Conservation (phyloP, 2,329 filamentous ascomycete genomes). For the Cyclaneusma minus region DNA sequence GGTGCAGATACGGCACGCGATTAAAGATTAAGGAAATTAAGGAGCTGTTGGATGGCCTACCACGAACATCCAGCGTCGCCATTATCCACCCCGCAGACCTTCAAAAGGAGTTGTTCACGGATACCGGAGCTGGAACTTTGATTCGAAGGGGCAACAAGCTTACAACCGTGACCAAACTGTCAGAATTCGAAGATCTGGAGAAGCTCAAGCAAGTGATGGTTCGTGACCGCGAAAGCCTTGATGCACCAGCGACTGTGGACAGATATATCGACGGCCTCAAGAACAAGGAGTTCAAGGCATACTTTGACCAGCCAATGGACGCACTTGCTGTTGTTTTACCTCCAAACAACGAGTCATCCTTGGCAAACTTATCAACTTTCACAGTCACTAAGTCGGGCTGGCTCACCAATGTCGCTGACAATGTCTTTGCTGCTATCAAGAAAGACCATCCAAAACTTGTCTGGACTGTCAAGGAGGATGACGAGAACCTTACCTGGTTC, state of each 20-base stretch:
- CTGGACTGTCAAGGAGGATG: conserved; percentile 92
- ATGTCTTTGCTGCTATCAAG: conserved; percentile 85
- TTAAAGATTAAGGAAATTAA: conserved; percentile 98
- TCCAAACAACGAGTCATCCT: conserved; percentile 43
- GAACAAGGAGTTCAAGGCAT: conserved; percentile 72
- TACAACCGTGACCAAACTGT: conserved; percentile 52
- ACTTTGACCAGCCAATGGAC: conserved; percentile 89
- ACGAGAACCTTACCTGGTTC: conserved; percentile 97
- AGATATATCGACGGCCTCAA: conserved; percentile 70
- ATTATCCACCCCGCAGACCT: conserved; percentile 95
- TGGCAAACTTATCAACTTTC: conserved; percentile 77
- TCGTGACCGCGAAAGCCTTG: conserved; percentile 65
- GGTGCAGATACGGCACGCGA: conserved; percentile 88
- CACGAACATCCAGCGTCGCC: conserved; percentile 83
- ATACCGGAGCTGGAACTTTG: conserved; percentile 84
- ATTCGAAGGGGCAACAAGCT: conserved; percentile 89
- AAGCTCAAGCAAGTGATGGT: conserved; percentile 72
- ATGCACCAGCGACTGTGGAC: conserved; percentile 72
- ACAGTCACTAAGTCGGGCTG: conserved; percentile 90
- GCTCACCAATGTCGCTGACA: conserved; percentile 89
- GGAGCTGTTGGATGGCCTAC: conserved; percentile 75
- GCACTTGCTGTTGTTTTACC: conserved; percentile 81
- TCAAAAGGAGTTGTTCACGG: conserved; percentile 93
- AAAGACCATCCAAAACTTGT: conserved; percentile 83
- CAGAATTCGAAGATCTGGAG: conserved; percentile 60